phyloP scores from a whole-genome alignment of 2,329 filamentous ascomycete species.

The Gaeumannomyces tritici region DNA sequence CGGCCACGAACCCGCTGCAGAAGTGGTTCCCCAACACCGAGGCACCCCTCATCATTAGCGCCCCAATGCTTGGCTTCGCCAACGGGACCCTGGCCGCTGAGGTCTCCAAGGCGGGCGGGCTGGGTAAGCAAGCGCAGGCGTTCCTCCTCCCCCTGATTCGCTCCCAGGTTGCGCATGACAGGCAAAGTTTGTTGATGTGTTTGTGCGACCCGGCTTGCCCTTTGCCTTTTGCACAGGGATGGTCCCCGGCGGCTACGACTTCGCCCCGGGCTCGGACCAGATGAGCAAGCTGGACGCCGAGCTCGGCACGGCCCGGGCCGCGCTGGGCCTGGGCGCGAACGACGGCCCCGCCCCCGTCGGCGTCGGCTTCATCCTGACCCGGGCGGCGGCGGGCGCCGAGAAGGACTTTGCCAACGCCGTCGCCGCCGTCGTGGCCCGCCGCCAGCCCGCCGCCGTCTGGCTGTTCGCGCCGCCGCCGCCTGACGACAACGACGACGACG shows the following conservation, averaged over 20 bases:
- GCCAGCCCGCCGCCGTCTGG: conserved; percentile 53
- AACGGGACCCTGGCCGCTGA: conserved; percentile 27
- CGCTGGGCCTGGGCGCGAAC: conserved; percentile 11
- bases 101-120: conserved; percentile 28
- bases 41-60: conserved; percentile 27
- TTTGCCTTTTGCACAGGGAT: conserved; percentile 21
- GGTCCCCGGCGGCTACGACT: conserved; percentile 21
- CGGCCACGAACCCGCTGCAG: background rate
- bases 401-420: conserved; percentile 28
- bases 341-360: conserved; percentile 36
- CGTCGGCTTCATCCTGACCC: conserved; percentile 55
- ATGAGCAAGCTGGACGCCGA: conserved; percentile 20
- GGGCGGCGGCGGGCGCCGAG: conserved; percentile 21
- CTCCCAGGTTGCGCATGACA: background rate
- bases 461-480: conserved; percentile 53
- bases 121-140: conserved; percentile 19
- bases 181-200: too few relatives aligned
- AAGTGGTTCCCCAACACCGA: conserved; percentile 23
- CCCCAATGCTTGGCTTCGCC: conserved; percentile 28
- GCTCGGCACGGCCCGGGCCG: conserved; percentile 18
- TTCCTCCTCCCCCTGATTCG: conserved; percentile 1
- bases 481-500: conserved; percentile 18
- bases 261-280: conserved; percentile 18
- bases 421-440: conserved; percentile 38
- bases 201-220: too few relatives aligned